Percentiles rank a stretch among this genome's conserved stretches.
Evolutionary conservation across 1,284 basidiomycete species (phyloP).

Genomic region (Coniferiporia sulphurascens): DNA sequence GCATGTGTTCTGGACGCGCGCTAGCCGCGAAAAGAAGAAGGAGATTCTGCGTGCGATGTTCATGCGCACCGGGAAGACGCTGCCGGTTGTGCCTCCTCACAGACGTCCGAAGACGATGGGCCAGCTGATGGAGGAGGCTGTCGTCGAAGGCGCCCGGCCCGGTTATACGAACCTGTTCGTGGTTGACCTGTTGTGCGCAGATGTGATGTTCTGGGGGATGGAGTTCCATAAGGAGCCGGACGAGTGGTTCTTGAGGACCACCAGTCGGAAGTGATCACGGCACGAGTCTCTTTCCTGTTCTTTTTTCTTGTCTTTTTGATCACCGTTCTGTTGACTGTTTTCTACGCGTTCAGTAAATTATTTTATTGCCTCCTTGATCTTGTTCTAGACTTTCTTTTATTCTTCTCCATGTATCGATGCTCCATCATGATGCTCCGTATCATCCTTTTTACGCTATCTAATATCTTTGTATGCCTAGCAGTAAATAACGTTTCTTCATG

Average conservation of each 20-base stretch:
- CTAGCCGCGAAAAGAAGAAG: background rate
- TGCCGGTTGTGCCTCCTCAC: slow-evolving; percentile 1
- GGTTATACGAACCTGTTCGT: slow-evolving; percentile 7
- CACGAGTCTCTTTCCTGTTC: background rate
- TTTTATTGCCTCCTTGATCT: too few species aligned
- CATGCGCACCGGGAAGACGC: background rate
- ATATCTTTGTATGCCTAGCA: too few species aligned
- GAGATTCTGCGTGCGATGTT: slow-evolving; percentile 1
- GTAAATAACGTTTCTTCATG: too few species aligned
- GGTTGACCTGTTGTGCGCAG: slow-evolving; percentile 5
- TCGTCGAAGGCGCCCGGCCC: slow-evolving; percentile 2
- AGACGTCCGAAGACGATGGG: slow-evolving; percentile 2
- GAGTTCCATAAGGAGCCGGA: slow-evolving; percentile 7
- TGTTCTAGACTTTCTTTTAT: too few species aligned
- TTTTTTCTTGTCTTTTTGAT: background rate
- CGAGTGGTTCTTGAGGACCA: slow-evolving; percentile 14
- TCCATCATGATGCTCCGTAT: too few species aligned
- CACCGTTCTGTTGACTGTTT: background rate
- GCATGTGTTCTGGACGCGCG: slow-evolving; percentile 6
- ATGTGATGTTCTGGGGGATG: slow-evolving; percentile 14
- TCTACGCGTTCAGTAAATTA: too few species aligned
- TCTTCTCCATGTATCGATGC: too few species aligned
- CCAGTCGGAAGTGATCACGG: background rate
- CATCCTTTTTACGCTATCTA: too few species aligned
- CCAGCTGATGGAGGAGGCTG: slow-evolving; percentile 11